A percentile compares a stretch with the other conserved stretches of the same genome.
Evolutionary conservation across 2,329 filamentous ascomycete genomes (phyloP).

Genomic region (Cordyceps cateniannulata): DNA sequence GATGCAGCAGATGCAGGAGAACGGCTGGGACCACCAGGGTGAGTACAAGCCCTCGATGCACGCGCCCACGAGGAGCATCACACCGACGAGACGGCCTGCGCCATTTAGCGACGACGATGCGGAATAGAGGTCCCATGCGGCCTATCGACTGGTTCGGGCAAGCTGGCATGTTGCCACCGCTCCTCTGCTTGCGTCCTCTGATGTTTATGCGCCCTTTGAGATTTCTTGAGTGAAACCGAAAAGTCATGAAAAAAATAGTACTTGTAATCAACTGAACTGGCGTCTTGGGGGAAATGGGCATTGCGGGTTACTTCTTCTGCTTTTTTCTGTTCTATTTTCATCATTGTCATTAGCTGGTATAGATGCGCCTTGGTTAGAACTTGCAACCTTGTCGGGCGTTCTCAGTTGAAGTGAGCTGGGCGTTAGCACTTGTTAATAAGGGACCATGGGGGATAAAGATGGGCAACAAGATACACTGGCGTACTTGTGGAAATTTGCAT

Average conservation of each 20-base stretch:
- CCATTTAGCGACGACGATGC: conserved; percentile 29
- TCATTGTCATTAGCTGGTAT: neutral
- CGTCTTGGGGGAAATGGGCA: neutral
- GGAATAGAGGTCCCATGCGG: conserved; percentile 17
- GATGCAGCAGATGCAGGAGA: conserved; percentile 29
- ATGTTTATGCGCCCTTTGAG: neutral
- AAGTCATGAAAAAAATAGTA: neutral
- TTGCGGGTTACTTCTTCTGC: neutral
- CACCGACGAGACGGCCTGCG: conserved; percentile 33
- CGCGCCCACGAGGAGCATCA: conserved; percentile 29
- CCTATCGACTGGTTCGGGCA: conserved; percentile 6
- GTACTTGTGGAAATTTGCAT: conserved; percentile 1
- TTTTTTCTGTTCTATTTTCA: neutral
- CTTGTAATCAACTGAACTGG: conserved; percentile 3
- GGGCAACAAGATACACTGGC: neutral
- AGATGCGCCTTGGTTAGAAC: conserved; percentile 2
- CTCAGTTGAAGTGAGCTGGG: conserved; percentile 8
- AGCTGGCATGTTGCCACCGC: conserved; percentile 5
- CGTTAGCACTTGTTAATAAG: conserved; percentile 9
- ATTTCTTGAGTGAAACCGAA: neutral
- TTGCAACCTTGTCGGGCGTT: neutral
- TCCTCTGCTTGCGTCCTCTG: neutral
- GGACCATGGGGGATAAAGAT: neutral
- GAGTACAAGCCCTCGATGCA: conserved; percentile 26
- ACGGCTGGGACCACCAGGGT: conserved; percentile 21